phyloP scores from a whole-genome alignment of 2,329 filamentous ascomycete genomes.

The Fusarium sp. region DNA sequence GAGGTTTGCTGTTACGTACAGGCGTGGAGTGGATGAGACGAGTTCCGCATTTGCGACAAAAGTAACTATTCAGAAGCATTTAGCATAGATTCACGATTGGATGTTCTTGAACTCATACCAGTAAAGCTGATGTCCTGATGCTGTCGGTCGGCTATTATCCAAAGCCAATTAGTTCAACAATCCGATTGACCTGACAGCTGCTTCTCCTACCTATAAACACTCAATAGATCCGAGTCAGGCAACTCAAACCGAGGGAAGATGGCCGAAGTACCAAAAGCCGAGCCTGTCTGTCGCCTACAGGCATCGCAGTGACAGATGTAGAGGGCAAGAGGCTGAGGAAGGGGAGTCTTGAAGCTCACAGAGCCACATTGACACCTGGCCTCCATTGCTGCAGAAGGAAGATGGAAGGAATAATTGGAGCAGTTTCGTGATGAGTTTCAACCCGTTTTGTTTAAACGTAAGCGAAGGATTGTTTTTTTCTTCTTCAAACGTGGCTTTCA shows the following conservation, averaged over 20 bases:
- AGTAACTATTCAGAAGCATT: conserved; percentile 62
- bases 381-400: conserved; percentile 60
- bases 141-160: conserved; percentile 64
- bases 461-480: neutral
- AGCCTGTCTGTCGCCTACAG: conserved; percentile 74
- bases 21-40: conserved; percentile 72
- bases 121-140: conserved; percentile 68
- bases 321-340: conserved; percentile 69
- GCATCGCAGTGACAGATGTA: conserved; percentile 79
- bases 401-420: neutral
- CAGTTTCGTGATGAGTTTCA: neutral
- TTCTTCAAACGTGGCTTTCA: too few relatives aligned
- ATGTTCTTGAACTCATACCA: conserved; percentile 58
- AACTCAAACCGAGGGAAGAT: conserved; percentile 76
- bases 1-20: conserved; percentile 53
- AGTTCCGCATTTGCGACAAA: conserved; percentile 75
- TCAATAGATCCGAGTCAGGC: conserved; percentile 61
- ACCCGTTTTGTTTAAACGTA: neutral
- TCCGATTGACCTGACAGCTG: neutral
- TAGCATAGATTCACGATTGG: conserved; percentile 2
- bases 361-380: conserved; percentile 74
- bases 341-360: conserved; percentile 72
- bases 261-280: conserved; percentile 76
- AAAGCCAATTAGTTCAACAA: conserved; percentile 10
- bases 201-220: conserved; percentile 62